These are phyloP conservation scores for Rhododendron ovatum DNA, from an alignment of 148 eudicot genomes.

Conservation along the genomic window DNA sequence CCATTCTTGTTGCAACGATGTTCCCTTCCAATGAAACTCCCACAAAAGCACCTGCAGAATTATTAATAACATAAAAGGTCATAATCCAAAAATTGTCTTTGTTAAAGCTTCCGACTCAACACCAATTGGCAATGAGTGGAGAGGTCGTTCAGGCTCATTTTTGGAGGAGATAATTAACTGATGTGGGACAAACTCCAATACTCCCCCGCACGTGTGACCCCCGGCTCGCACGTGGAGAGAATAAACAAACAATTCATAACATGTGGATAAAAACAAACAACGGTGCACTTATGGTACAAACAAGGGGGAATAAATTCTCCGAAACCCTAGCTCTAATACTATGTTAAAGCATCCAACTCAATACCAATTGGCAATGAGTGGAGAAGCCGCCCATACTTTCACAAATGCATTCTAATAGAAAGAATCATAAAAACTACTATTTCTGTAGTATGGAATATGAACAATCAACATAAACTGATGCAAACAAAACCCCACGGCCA, in stretches of 20 bases:
- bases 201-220: not conserved
- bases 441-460: not conserved
- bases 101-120: not conserved
- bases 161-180: not conserved
- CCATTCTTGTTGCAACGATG: slow-evolving; percentile 83
- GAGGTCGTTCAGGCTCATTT: not conserved
- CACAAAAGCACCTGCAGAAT: slow-evolving; percentile 84
- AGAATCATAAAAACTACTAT: no score
- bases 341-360: not conserved
- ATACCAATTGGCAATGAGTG: not conserved
- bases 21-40: slow-evolving; percentile 93
- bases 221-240: not conserved
- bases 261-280: not conserved
- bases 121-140: not conserved
- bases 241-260: not conserved
- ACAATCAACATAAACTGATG: not conserved
- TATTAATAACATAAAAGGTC: not conserved
- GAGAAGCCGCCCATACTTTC: no score
- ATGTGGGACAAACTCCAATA: not conserved
- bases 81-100: not conserved
- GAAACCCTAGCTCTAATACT: not conserved
- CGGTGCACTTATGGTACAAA: not conserved
- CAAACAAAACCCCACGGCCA: not conserved
- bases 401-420: slow-evolving; percentile 3
- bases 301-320: not conserved